Conservation (phyloP, 2,329 filamentous ascomycete species). For the Bipolaris gigantea region DNA sequence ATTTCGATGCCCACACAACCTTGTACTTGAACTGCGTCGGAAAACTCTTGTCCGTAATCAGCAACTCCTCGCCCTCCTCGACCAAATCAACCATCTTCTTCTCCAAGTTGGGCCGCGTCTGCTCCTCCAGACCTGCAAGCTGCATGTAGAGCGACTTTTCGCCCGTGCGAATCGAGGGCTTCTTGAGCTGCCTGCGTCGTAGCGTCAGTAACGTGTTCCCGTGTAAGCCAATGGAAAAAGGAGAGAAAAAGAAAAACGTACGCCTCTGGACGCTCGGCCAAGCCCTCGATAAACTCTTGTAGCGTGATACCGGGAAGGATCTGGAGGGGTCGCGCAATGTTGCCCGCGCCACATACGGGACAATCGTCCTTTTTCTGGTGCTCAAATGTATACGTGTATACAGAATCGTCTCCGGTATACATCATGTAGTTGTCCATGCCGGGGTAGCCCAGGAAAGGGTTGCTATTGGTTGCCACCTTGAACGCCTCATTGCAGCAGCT, state of each 20-base stretch:
- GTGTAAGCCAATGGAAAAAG: neutral
- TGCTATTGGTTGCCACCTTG: constrained; percentile 84
- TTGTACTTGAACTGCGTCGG: constrained; percentile 69
- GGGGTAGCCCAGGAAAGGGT: constrained; percentile 75
- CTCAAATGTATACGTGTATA: constrained; percentile 97
- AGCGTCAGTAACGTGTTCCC: constrained; percentile 12
- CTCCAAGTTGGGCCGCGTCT: constrained; percentile 78
- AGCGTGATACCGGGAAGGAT: constrained; percentile 74
- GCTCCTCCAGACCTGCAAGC: constrained; percentile 78
- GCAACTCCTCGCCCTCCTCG: constrained; percentile 80
- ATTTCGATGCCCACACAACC: constrained; percentile 48
- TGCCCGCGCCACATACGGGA: constrained; percentile 76
- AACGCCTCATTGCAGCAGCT: constrained; percentile 96
- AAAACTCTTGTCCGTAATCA: constrained; percentile 91
- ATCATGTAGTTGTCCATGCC: constrained; percentile 90
- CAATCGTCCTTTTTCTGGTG: constrained; percentile 94
- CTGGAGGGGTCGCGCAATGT: constrained; percentile 72
- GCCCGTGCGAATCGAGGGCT: constrained; percentile 80
- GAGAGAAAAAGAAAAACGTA: constrained; percentile 29
- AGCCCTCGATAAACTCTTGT: constrained; percentile 79
- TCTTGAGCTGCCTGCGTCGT: constrained; percentile 73
- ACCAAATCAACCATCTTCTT: constrained; percentile 79
- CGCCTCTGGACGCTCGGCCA: constrained; percentile 81
- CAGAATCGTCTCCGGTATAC: constrained; percentile 93
- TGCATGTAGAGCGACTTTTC: constrained; percentile 90